Base-by-base conservation (phyloP, 805 yeast species). In the Tanozyma kutaoensis region DNA sequence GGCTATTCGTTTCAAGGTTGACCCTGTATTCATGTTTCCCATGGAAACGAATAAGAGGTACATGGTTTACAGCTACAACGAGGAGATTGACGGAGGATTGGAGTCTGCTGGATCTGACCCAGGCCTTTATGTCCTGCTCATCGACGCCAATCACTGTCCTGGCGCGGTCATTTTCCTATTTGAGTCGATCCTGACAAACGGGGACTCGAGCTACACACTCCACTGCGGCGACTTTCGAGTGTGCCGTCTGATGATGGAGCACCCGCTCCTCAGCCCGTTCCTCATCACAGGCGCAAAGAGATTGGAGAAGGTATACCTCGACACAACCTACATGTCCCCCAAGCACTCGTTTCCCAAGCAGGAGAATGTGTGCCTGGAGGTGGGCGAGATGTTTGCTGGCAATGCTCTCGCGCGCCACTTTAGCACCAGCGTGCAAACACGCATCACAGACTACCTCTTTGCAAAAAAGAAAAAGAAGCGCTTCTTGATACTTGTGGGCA, bases 201-300 rank as follows among this genome's bases (percentile, higher is more conserved):
- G 48, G 0, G 28, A 35, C 1, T 30, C 32, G 3, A 44, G 48
- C 12, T 51, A 50, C 23, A 58, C 64, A 4, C 51, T 91, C 18
- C 98, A 91, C 48, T 85, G 96, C 28, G 98, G 98, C 2, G 98
- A 91, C 52, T 91, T 88, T 43, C 57, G 98, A 31, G 84, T 85
- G 8, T 66, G 67, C 35, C 50, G 52, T 20, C 39, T 43, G 4
- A 73, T 80, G 50, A 48, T 77, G 11, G 34, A 40, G 3, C 58
- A 66, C 31, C 59, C 49, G 15, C 36, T 32, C 28, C 42, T 51
- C 24, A 14, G 8, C 4, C 39, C 36, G 9, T 59, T 47, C 28
- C 37, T 25, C 24, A 31, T 26, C 6, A 27, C 26, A 3, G 22
- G 19, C 9, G 20, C 8, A 3, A 20, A 40, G 5, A 43, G 32